A percentile compares a stretch with the other conserved stretches of the same genome.
Evolutionary conservation across 2,329 filamentous ascomycete genomes (phyloP).

Genomic region (Trichoderma harzianum): DNA sequence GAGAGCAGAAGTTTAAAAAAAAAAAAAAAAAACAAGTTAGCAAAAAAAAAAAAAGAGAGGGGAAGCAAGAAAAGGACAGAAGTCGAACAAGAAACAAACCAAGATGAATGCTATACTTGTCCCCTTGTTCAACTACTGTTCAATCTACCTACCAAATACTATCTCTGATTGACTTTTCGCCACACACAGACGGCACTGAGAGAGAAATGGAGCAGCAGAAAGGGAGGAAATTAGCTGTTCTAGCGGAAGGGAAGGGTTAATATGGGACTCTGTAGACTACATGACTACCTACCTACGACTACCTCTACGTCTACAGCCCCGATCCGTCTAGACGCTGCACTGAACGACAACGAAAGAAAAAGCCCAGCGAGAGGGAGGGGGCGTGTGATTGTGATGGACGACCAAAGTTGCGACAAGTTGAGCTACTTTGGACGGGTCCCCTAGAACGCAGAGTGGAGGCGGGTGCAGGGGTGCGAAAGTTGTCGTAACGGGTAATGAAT

Average conservation of each 20-base stretch:
- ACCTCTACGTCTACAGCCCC: background rate
- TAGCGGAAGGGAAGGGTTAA: background rate
- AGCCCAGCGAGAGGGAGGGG: background rate
- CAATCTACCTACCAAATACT: background rate
- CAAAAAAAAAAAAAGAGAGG: background rate
- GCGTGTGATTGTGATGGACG: background rate
- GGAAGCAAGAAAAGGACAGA: background rate
- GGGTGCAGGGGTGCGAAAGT: background rate
- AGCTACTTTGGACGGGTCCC: background rate
- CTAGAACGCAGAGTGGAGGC: background rate
- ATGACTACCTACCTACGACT: background rate
- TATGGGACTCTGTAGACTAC: background rate
- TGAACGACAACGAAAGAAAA: background rate
- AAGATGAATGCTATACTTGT: background rate
- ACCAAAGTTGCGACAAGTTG: background rate
- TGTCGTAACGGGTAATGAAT: slow-evolving; percentile 14
- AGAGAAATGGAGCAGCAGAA: background rate
- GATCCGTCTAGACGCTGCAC: background rate
- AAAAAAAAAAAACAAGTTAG: background rate
- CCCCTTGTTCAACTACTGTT: background rate
- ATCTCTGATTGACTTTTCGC: background rate
- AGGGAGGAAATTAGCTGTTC: background rate
- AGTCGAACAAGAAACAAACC: background rate
- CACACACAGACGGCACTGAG: background rate
- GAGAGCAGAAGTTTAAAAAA: background rate